Conservation (phyloP, 2,329 filamentous ascomycete species). For the Aspergillus sp. region DNA sequence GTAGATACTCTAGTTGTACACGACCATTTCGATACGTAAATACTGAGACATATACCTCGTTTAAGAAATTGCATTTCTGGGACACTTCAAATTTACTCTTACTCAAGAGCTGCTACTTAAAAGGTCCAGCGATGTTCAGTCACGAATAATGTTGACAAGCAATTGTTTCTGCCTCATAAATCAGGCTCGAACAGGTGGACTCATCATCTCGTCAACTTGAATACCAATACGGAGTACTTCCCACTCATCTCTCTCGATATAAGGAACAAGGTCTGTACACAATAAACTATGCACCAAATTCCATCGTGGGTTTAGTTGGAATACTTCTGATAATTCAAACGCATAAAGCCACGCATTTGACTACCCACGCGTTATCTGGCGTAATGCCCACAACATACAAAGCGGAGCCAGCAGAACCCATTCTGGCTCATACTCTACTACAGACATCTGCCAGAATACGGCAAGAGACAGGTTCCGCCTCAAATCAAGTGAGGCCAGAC, state of each 20-base stretch:
- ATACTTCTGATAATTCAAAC: not conserved
- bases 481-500: not conserved
- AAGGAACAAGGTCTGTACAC: not conserved
- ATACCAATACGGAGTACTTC: not conserved
- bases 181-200: conserved; percentile 7
- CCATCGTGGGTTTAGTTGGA: not conserved
- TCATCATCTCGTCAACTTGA: not conserved
- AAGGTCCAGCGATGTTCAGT: no score
- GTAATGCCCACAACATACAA: conserved; percentile 26
- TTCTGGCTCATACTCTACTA: conserved; percentile 33
- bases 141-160: no score
- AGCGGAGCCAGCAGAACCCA: conserved; percentile 30
- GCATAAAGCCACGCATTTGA: not conserved
- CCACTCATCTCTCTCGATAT: not conserved
- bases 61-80: no score
- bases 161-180: conserved; percentile 1
- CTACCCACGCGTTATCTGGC: not conserved
- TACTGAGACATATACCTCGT: not conserved
- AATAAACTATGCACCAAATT: not conserved
- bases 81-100: no score
- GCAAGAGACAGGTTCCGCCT: not conserved
- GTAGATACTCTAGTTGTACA: no score
- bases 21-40: no score
- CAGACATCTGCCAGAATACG: not conserved
- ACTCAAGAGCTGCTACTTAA: no score